A percentile compares a stretch with the other conserved stretches of the same genome.
Evolutionary conservation across 2,329 filamentous ascomycete genomes (phyloP).

Genomic region (Alternaria dauci): DNA sequence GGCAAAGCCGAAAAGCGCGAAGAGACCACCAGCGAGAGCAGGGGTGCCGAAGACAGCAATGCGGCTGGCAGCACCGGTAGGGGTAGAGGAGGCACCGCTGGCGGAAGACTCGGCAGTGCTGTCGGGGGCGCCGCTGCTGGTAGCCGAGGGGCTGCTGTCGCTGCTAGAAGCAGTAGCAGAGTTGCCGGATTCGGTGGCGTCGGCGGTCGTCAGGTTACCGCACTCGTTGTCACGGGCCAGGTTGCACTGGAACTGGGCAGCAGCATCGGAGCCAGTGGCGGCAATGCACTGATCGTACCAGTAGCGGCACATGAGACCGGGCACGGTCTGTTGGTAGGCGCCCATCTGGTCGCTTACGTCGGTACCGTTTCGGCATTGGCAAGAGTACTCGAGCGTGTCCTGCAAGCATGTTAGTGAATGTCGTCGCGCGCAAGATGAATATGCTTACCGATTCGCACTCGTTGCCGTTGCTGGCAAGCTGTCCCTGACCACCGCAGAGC

Average conservation of each 20-base stretch:
- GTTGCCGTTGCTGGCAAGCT: slow-evolving; percentile 57
- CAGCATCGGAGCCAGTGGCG: slow-evolving; percentile 50
- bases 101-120: slow-evolving; percentile 40
- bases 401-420: slow-evolving; percentile 44
- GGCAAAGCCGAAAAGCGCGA: slow-evolving; percentile 65
- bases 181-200: slow-evolving; percentile 12
- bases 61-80: slow-evolving; percentile 54
- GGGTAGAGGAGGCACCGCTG: slow-evolving; percentile 27
- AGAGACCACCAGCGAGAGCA: slow-evolving; percentile 61
- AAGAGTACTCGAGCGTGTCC: slow-evolving; percentile 63
- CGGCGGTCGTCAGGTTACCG: slow-evolving; percentile 57
- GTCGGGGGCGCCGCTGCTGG: slow-evolving; percentile 36
- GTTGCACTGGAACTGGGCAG: slow-evolving; percentile 57
- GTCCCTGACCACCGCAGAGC: slow-evolving; percentile 62
- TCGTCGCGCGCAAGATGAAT: neutral
- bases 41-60: slow-evolving; percentile 60
- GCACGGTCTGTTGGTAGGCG: slow-evolving; percentile 66
- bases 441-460: slow-evolving; percentile 65
- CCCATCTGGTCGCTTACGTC: slow-evolving; percentile 54
- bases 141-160: slow-evolving; percentile 33
- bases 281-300: slow-evolving; percentile 57
- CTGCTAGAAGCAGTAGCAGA: slow-evolving; percentile 38
- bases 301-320: slow-evolving; percentile 66
- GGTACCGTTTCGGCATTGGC: slow-evolving; percentile 65
- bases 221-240: slow-evolving; percentile 55